Conservation (phyloP, 208 protist genomes). For the Naegleria gruberi region DNA sequence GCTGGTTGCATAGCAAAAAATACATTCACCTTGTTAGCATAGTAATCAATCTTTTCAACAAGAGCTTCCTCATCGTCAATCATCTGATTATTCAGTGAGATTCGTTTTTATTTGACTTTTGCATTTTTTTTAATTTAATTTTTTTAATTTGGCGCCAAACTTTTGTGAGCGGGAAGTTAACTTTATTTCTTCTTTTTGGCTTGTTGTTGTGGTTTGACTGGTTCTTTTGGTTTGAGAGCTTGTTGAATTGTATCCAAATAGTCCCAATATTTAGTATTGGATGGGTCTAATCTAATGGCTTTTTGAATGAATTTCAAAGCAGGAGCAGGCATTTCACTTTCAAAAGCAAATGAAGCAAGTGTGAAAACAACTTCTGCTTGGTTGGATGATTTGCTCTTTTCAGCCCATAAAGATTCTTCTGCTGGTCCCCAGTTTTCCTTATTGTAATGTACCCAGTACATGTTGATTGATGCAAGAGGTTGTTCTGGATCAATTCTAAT, state of each 20-base stretch:
- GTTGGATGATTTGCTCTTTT: not conserved
- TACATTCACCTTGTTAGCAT: not conserved
- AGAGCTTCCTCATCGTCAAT: not conserved
- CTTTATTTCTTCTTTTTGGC: not conserved
- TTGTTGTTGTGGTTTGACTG: not conserved
- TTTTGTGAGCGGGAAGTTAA: too few species aligned
- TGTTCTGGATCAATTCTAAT: not conserved
- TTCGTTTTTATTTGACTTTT: not conserved
- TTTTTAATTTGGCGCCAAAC: not conserved
- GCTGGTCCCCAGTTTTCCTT: not conserved
- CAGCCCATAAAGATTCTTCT: not conserved
- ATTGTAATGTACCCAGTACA: not conserved
- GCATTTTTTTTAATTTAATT: not conserved
- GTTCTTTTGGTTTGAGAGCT: not conserved
- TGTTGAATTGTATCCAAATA: not conserved
- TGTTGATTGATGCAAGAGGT: not conserved
- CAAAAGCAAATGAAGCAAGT: not conserved
- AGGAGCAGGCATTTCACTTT: not conserved
- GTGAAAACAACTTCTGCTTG: not conserved
- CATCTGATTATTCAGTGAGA: not conserved
- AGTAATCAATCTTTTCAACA: not conserved
- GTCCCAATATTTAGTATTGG: not conserved
- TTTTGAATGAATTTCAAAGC: constrained; percentile 1
- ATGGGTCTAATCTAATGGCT: not conserved
- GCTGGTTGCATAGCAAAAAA: not conserved